Evolutionary conservation across 768 basidiomycete species (phyloP).

Genomic region (Mycena polygramma): DNA sequence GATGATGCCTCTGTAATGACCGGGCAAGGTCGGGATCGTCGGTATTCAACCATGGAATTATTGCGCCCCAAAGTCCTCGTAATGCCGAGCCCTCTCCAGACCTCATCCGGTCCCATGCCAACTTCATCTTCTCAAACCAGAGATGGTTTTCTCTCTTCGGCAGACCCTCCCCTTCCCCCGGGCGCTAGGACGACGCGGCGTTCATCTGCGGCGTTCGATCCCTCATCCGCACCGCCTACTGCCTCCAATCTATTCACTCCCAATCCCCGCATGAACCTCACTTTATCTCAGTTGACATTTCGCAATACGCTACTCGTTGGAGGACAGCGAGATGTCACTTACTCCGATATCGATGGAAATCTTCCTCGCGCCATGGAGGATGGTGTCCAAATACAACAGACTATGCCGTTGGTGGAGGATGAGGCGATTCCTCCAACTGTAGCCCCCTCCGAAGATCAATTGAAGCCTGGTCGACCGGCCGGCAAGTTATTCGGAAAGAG

Average conservation of each 20-base stretch:
- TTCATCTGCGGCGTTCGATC: constrained; percentile 56
- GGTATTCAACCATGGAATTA: constrained; percentile 81
- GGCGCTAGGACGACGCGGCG: constrained; percentile 73
- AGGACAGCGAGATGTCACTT: constrained; percentile 73
- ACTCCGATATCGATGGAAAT: constrained; percentile 67
- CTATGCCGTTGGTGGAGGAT: constrained; percentile 53
- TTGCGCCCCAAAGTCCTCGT: constrained; percentile 93
- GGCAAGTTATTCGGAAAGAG: constrained; percentile 90
- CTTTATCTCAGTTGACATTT: constrained; percentile 88
- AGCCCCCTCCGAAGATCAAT: constrained; percentile 45
- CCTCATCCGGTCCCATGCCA: constrained; percentile 50
- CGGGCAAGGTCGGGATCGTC: constrained; percentile 62
- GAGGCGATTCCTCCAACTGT: constrained; percentile 48
- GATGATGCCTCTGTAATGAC: constrained; percentile 62
- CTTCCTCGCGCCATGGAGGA: constrained; percentile 83
- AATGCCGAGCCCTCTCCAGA: constrained; percentile 92
- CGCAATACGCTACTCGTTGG: constrained; percentile 82
- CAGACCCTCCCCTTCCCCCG: constrained; percentile 83
- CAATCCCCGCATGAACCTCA: constrained; percentile 80
- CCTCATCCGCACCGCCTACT: constrained; percentile 48
- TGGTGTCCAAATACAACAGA: constrained; percentile 79
- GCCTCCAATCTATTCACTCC: constrained; percentile 81
- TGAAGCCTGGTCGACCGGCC: constrained; percentile 66
- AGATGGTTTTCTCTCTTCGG: constrained; percentile 73
- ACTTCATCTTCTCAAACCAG: constrained; percentile 51